Base-by-base conservation (phyloP, 352 stramenopile species). In the Phytopythium sindhum region DNA sequence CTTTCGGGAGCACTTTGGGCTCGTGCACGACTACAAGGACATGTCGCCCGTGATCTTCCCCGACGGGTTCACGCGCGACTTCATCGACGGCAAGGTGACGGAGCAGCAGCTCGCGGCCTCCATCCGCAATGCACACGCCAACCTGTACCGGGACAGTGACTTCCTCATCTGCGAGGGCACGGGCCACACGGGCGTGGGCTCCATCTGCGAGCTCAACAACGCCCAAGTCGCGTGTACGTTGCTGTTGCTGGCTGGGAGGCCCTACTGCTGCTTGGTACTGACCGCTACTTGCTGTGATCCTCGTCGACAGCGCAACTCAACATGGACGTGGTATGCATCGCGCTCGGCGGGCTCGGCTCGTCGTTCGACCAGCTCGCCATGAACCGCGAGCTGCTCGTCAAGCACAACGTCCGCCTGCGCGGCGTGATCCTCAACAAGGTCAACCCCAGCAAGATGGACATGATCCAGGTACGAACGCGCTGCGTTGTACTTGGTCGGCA, bases 21-120 rank as follows among this genome's bases (percentile, higher is more conserved):
- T 99, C 37, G 83, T 98, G 70, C 95, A 98, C 67, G 78, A 98
- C 66, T 99, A 99, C 84, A 78, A 89, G 69, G 78, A 98, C 71
- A 99, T 99, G 97, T 98, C 89, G 61, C 97, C 97, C 33, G 96
- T 99, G 29, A 95, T 99, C 73, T 98, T 99, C 70, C 97, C 96
- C 1, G 70, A 89, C 39, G 96, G 96, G 26, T 99, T 99, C 74
- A 99, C 97, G 45, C 93, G 95, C 68, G 84, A 98, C 59, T 99
- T 97, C 67, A 96, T 99, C 60, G 96, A 99, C 73, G 96, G 96
- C 19, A 95, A 98, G 69, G 87, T 97, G 24, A 96, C 85, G n/a
- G 80, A 89, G 28, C 67, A 81, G 42, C 72, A 95, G 68, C 84
- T 96, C 60, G 77, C 91, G 48, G 69, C 80, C 21, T 73, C 87